These are phyloP conservation scores for Leishmania amazonensis DNA, from an alignment of 208 protist genomes.

Conservation along the genomic window DNA sequence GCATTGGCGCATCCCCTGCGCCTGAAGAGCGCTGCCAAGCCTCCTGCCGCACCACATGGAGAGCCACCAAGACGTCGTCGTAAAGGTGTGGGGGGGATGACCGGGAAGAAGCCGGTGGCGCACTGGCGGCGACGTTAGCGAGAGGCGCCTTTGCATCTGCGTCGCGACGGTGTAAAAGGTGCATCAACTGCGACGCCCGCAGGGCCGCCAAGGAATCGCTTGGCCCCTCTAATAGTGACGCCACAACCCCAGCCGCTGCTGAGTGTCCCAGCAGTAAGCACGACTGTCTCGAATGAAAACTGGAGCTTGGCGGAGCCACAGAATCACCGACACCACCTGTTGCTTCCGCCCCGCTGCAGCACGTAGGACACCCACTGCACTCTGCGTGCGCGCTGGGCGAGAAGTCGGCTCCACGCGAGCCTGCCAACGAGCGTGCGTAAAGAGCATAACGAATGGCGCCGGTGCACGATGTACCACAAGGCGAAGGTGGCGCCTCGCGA, in stretches of 20 bases:
- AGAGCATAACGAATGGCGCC: not conserved
- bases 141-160: not conserved
- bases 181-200: not conserved
- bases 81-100: not conserved
- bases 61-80: constrained; percentile 1
- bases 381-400: too few species aligned
- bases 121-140: not conserved
- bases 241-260: not conserved
- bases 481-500: not conserved
- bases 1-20: not conserved
- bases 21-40: not conserved
- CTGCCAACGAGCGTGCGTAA: not conserved
- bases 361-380: not conserved
- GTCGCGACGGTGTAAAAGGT: not conserved
- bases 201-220: constrained; percentile 3
- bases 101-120: not conserved
- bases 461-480: not conserved
- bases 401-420: not conserved
- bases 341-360: not conserved
- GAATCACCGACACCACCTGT: not conserved
- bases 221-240: not conserved
- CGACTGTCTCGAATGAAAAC: not conserved
- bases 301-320: not conserved
- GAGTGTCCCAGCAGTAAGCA: not conserved
- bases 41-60: constrained; percentile 9